Base-by-base conservation (phyloP, 192 early-diverging fungal species). In the Gaertneriomyces semiglobifer region DNA sequence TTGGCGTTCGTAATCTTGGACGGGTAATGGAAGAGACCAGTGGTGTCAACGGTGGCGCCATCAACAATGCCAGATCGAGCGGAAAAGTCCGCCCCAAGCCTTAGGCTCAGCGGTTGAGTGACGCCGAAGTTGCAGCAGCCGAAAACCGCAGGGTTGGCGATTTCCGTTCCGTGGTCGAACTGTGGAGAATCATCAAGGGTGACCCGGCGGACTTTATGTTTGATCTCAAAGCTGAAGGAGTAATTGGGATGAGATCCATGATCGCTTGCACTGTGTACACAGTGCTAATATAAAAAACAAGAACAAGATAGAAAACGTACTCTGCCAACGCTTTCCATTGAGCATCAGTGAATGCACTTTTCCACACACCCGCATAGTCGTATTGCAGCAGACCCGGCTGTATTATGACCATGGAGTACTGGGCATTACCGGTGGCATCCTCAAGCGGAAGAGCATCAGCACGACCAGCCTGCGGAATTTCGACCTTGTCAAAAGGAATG, bases 11-110 rank as follows among this genome's bases (percentile, higher is more conserved):
- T 53, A 6, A 69, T 62, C 19, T 16, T 53, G n/a, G 58, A 44
- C 19, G 68, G 68, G 46, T 70, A 69, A 41, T 69, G 68, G 38
- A 19, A 69, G 10, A 69, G 20, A 40, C 59, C 59, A 44, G 47
- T 0, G 14, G 62, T 63, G 9, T 45, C 4, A 4, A 63, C 20
- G 5, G 62, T 20, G 4, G 62, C 45, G 16, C 62, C 62, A 14
- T 63, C 40, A 18, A 63, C 62, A 9, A 63, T 10, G n/a, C 62
- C 62, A 39, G 50, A 20, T 38, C n/a, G 12, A 10, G 47, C 25
- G 2, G 25, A 47, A 14, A 63, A n/a, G 12, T 63, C 62, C 19
- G 62, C 20, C 11, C 10, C 19, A n/a, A 55, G 52, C n/a, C 14
- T 12, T 10, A 64, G 11, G 5, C 14, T 41, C 18, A 66, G 4